Percentiles rank a stretch among this genome's conserved stretches.
These are phyloP conservation scores for Fraxinus excelsior DNA, from an alignment of 257 asterid genomes.

Conservation along the genomic window DNA sequence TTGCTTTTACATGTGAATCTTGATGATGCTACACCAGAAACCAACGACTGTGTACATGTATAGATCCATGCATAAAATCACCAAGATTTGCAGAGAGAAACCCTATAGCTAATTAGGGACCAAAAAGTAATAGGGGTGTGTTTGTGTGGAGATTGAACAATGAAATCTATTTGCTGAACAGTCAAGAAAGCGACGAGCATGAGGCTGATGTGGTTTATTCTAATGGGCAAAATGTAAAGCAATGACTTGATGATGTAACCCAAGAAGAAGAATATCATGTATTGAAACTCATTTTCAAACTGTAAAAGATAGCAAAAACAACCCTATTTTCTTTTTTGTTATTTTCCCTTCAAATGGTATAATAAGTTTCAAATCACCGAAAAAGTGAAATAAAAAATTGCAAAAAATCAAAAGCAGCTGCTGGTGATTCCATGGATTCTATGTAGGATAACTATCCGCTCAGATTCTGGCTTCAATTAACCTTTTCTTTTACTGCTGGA, in stretches of 20 bases:
- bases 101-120: neutral
- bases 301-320: constrained; percentile 1
- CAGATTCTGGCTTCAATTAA: constrained; percentile 16
- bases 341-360: neutral
- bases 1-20: constrained; percentile 45
- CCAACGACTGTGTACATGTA: constrained; percentile 36
- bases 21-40: constrained; percentile 64
- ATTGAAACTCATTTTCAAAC: constrained; percentile 21
- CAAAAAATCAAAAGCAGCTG: neutral
- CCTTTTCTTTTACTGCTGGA: constrained; percentile 27
- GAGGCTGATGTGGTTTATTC: constrained; percentile 29
- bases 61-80: constrained; percentile 36
- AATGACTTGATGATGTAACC: constrained; percentile 14
- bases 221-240: neutral
- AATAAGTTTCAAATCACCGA: neutral
- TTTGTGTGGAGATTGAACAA: neutral
- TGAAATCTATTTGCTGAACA: neutral
- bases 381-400: neutral
- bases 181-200: constrained; percentile 15
- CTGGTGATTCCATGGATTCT: neutral
- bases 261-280: constrained; percentile 24
- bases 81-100: constrained; percentile 21
- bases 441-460: too few relatives aligned
- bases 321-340: constrained; percentile 26
- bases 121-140: neutral